phyloP scores from a whole-genome alignment of 2,329 filamentous ascomycete species.

The Xenoacremonium recifei region DNA sequence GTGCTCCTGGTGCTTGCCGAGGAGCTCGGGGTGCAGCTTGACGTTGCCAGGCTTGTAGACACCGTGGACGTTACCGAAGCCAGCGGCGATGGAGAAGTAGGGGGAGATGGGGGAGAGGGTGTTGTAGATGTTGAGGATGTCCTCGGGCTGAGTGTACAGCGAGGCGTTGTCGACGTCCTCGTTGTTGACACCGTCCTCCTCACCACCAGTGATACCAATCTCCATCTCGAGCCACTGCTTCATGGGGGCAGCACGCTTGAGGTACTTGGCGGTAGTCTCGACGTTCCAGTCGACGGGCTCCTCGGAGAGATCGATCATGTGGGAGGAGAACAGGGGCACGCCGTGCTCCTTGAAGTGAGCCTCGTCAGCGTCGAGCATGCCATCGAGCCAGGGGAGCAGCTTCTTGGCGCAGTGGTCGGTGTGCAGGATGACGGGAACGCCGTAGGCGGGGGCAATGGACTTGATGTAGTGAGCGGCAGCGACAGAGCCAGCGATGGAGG shows the following conservation, averaged over 20 bases:
- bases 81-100: constrained; percentile 97
- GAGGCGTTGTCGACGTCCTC: constrained; percentile 95
- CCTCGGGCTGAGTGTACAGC: constrained; percentile 96
- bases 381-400: constrained; percentile 95
- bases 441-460: constrained; percentile 81
- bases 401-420: constrained; percentile 99
- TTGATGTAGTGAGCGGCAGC: constrained; percentile 94
- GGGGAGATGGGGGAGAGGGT: constrained; percentile 81
- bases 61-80: constrained; percentile 98
- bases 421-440: constrained; percentile 88
- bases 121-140: constrained; percentile 90
- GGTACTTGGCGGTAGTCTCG: constrained; percentile 85
- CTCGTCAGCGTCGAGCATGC: constrained; percentile 94
- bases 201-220: constrained; percentile 83
- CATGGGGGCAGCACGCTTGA: constrained; percentile 92
- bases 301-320: constrained; percentile 99
- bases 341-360: constrained; percentile 89
- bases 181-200: constrained; percentile 99
- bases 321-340: constrained; percentile 89
- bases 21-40: constrained; percentile 91
- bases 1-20: constrained; percentile 93
- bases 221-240: constrained; percentile 99
- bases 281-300: constrained; percentile 91
- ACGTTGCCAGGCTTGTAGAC: constrained; percentile 99
- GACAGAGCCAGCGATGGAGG: constrained; percentile 83